Evolutionary conservation across 2,329 filamentous ascomycete genomes (phyloP), one percentile per base, ranked within the genome.

Genomic region (Stenocarpella maydis): DNA sequence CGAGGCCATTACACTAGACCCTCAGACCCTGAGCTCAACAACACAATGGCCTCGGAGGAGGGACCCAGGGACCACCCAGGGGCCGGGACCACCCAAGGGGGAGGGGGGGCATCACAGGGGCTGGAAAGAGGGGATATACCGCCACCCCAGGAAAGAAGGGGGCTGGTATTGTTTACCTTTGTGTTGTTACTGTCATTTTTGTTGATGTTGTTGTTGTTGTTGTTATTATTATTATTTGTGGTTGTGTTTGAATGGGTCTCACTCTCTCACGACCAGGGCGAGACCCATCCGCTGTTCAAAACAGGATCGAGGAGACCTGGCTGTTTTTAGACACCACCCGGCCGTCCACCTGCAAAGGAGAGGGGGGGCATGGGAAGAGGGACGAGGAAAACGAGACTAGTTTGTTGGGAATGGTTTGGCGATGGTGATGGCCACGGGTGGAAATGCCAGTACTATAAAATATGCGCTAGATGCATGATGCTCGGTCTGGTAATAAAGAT

Each of bases 171-270:
- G 47, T 41, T 61, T 61, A 24, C 47, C 47, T 41, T 61, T 61
- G 34, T 61, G 43, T 63, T 63, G 58, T 63, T 63, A 24, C 49
- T 63, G 58, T 63, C 49, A 37, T 63, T 63, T 28, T 63, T 63
- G 58, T 37, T 49, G 65, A 34, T 68, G 45, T 12, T 12, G 34
- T 12, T 12, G 31, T 31, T 31, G 31, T 31, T 61, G 26, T 61
- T 61, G 58, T 61, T 61, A 24, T 61, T 47, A 41, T 61, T 47
- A 34, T 61, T 47, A 26, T 61, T 61, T 26, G 21, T 34, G 65
- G 31, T 67, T n/a, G n/a, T n/a, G n/a, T n/a, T n/a, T 12, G 2
- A 28, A n/a, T 24, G n/a, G 68, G 68, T 69, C 68, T 69, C 68
- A 67, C 52, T 34, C 63, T 69, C 63, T 61, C 34, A 67, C 68